Percentiles rank a stretch among this genome's conserved stretches.
phyloP scores from a whole-genome alignment of 2,329 filamentous ascomycete species.

The Fusarium sp. region DNA sequence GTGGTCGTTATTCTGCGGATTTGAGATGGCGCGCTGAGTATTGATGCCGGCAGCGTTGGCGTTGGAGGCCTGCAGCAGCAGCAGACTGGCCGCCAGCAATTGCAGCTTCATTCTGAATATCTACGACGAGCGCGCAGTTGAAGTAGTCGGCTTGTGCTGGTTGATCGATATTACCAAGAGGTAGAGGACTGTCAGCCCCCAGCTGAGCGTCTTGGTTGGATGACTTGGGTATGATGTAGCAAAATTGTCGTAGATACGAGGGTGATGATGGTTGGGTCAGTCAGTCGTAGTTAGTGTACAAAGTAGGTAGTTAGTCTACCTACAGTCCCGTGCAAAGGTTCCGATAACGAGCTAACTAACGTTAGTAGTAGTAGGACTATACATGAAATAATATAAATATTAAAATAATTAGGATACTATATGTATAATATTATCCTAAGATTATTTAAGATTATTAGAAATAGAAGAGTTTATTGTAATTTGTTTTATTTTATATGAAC shows the following conservation, averaged over 20 bases:
- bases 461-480: too few species aligned
- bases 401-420: too few species aligned
- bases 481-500: too few species aligned
- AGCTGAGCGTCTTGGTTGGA: conserved; percentile 8
- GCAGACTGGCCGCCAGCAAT: conserved; percentile 42
- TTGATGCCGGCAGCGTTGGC: conserved; percentile 51
- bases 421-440: too few species aligned
- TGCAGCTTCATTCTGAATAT: conserved; percentile 46
- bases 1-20: conserved; percentile 25
- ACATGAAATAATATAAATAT: too few species aligned
- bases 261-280: conserved; percentile 18
- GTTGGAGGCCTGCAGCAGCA: conserved; percentile 47
- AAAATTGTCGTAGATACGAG: conserved; percentile 23
- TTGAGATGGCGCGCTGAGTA: conserved; percentile 41
- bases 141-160: conserved; percentile 8
- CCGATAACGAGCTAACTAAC: too few species aligned
- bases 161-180: conserved; percentile 11
- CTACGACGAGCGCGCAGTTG: conserved; percentile 9
- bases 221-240: conserved; percentile 31
- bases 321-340: too few species aligned
- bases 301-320: background rate
- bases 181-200: conserved; percentile 5
- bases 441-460: too few species aligned
- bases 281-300: too few species aligned
- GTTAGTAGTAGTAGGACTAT: too few species aligned